phyloP scores from a whole-genome alignment of 2,329 filamentous ascomycete species.

The Monilinia aucupariae region DNA sequence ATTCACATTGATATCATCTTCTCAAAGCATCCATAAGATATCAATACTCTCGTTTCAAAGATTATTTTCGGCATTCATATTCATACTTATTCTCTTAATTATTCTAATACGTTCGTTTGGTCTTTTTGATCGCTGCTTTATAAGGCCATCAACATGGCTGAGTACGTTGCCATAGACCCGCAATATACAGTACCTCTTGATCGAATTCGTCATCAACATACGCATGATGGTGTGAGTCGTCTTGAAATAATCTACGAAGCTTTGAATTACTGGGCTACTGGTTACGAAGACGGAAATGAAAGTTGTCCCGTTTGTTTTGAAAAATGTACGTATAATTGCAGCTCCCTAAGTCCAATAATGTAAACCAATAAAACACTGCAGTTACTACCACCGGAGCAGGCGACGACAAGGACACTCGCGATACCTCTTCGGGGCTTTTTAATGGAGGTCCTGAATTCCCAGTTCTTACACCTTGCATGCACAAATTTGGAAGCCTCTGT shows the following conservation, averaged over 20 bases:
- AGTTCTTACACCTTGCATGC: neutral
- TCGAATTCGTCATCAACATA: neutral
- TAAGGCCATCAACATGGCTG: neutral
- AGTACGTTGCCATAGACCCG: neutral
- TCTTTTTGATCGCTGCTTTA: neutral
- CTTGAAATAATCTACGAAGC: accelerated
- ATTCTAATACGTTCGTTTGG: too few relatives aligned
- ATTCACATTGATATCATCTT: neutral
- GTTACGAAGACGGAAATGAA: neutral
- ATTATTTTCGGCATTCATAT: neutral
- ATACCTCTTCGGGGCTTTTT: too few relatives aligned
- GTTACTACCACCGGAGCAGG: neutral
- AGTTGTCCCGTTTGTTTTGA: neutral
- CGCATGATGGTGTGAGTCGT: neutral
- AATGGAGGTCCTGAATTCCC: neutral
- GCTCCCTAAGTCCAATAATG: neutral
- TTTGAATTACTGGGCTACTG: neutral
- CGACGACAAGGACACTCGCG: neutral
- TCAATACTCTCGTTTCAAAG: neutral
- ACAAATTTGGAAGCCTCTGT: neutral
- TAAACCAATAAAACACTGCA: neutral
- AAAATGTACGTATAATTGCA: neutral
- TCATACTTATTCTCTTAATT: neutral
- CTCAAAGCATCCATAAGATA: slow-evolving; percentile 30
- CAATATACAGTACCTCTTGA: neutral